Evolutionary conservation across 306 rosid genomes (phyloP).

Genomic region (Ziziphus jujuba): DNA sequence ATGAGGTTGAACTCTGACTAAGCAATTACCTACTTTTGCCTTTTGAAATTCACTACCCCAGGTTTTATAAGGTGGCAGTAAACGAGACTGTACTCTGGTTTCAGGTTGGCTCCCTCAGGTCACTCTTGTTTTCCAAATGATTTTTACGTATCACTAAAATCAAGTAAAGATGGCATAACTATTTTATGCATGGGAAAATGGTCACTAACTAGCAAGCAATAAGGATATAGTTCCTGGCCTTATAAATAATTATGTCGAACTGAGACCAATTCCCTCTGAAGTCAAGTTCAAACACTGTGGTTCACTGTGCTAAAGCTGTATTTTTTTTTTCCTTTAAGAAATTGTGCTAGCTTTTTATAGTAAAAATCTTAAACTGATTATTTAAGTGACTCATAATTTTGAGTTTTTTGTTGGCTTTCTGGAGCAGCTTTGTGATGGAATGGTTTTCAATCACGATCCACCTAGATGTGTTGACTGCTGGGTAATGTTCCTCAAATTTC

Average conservation of each 20-base stretch:
- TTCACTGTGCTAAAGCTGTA: neutral
- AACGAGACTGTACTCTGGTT: conserved; percentile 84
- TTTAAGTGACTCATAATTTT: conserved; percentile 30
- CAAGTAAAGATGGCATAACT: neutral
- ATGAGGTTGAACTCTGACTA: conserved; percentile 3
- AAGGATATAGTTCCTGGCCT: conserved; percentile 11
- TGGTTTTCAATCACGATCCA: conserved; percentile 89
- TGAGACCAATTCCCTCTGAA: conserved; percentile 11
- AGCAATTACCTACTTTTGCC: neutral
- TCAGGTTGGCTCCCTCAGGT: conserved; percentile 99
- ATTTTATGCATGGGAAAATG: neutral
- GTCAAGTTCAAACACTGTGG: conserved; percentile 21
- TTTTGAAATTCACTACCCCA: conserved; percentile 25
- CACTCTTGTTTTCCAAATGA: conserved; percentile 51
- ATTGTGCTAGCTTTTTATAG: conserved; percentile 5
- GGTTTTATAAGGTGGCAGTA: conserved; percentile 77
- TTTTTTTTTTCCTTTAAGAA: neutral
- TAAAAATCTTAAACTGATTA: conserved; percentile 12
- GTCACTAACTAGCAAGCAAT: conserved; percentile 7
- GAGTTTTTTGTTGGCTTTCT: conserved; percentile 32
- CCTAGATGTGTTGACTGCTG: conserved; percentile 82
- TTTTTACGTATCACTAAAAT: neutral
- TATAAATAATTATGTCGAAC: neutral
- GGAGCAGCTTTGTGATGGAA: conserved; percentile 87
- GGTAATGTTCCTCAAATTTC: conserved; percentile 50